A percentile compares a stretch with the other conserved stretches of the same genome.
Evolutionary conservation across 1,139 yeast species (phyloP).

Genomic region (Saccharomyces hybrid): DNA sequence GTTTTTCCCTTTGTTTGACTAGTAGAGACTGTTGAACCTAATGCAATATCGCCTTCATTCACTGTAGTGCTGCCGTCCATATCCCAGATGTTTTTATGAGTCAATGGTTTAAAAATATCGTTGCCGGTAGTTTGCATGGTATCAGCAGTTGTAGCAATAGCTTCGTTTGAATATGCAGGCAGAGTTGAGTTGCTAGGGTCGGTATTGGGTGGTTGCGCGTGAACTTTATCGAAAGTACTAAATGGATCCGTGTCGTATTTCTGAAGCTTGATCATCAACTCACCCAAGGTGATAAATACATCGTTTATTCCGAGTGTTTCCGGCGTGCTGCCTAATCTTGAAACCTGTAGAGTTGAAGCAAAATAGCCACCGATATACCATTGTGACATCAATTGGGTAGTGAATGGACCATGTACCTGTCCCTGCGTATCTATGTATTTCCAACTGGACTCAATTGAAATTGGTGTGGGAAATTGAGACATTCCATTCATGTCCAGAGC

Average conservation of each 20-base stretch:
- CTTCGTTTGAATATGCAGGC: not conserved
- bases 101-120: not conserved
- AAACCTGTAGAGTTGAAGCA: conserved; percentile 25
- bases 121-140: not conserved
- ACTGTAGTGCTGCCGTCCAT: not conserved
- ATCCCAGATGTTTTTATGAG: not conserved
- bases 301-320: conserved; percentile 26
- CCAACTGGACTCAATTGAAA: conserved; percentile 30
- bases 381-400: conserved; percentile 25
- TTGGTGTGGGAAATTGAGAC: not conserved
- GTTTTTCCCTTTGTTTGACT: not conserved
- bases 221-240: conserved; percentile 17
- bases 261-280: conserved; percentile 20
- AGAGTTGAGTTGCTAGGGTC: not conserved
- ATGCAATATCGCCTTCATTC: conserved; percentile 9
- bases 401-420: conserved; percentile 31
- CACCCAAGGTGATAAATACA: conserved; percentile 23
- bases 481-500: not conserved
- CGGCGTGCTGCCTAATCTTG: conserved; percentile 16
- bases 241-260: conserved; percentile 25
- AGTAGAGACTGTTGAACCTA: not conserved
- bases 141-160: not conserved
- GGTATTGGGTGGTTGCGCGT: not conserved
- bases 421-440: conserved; percentile 29
- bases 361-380: conserved; percentile 30